These are phyloP conservation scores for Trypanosoma platydactyli DNA, from an alignment of 208 protist genomes.

Conservation along the genomic window DNA sequence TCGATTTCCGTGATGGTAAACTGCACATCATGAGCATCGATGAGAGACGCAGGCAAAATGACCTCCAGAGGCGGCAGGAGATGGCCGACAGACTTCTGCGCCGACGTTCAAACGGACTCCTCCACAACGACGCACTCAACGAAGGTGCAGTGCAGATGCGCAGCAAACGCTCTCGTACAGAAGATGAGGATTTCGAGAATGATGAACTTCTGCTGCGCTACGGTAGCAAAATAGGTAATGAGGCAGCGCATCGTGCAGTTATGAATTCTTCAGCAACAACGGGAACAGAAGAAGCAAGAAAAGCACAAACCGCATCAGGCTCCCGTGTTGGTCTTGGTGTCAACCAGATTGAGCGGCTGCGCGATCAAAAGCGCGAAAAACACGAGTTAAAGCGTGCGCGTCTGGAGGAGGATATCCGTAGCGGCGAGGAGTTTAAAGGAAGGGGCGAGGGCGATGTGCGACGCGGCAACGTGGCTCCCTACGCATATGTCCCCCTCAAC, in stretches of 20 bases:
- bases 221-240: constrained; percentile 54
- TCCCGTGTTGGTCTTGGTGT: constrained; percentile 38
- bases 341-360: constrained; percentile 53
- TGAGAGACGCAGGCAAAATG: constrained; percentile 65
- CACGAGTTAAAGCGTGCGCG: constrained; percentile 70
- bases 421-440: constrained; percentile 85
- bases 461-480: constrained; percentile 83
- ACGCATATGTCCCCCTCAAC: constrained; percentile 91
- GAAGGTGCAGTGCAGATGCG: constrained; percentile 32
- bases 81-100: constrained; percentile 76
- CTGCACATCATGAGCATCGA: constrained; percentile 78
- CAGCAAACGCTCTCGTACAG: constrained; percentile 63
- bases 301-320: constrained; percentile 19
- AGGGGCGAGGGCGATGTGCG: constrained; percentile 81
- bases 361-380: constrained; percentile 65
- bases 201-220: constrained; percentile 79
- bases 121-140: constrained; percentile 57
- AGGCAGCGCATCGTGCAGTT: constrained; percentile 37
- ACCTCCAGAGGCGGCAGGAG: constrained; percentile 41
- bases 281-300: too few relatives aligned
- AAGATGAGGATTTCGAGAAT: constrained; percentile 80
- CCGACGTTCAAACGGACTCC: constrained; percentile 38
- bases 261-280: background rate
- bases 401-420: constrained; percentile 85
- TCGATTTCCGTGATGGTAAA: constrained; percentile 83